Percentiles rank a stretch among this genome's conserved stretches.
phyloP scores from a whole-genome alignment of 2,329 filamentous ascomycete species.

The Fusarium sp. region DNA sequence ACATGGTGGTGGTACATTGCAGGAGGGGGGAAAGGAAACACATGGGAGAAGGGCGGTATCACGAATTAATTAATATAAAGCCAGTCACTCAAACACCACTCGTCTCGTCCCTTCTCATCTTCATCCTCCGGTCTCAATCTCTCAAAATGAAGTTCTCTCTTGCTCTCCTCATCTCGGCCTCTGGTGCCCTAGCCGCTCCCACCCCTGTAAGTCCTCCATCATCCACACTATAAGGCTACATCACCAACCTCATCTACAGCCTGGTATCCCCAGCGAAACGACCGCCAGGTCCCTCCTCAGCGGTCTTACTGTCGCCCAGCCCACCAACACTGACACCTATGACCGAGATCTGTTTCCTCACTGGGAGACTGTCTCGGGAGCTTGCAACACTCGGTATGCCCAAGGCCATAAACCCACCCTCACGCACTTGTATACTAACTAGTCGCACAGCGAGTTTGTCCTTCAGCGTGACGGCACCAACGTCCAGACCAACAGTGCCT shows the following conservation, averaged over 20 bases:
- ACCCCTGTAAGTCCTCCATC: slow-evolving; percentile 37
- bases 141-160: slow-evolving; percentile 47
- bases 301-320: slow-evolving; percentile 65
- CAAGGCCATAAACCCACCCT: too few species aligned
- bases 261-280: slow-evolving; percentile 70
- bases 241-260: slow-evolving; percentile 40
- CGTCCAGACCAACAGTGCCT: slow-evolving; percentile 69
- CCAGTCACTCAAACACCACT: not conserved
- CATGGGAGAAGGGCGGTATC: not conserved
- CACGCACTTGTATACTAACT: slow-evolving; percentile 10
- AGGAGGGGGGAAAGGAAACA: not conserved
- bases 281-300: slow-evolving; percentile 68
- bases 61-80: slow-evolving; percentile 23
- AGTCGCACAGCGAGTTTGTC: slow-evolving; percentile 9
- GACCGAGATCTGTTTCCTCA: slow-evolving; percentile 75
- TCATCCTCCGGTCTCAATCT: not conserved
- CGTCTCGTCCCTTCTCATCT: not conserved
- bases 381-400: slow-evolving; percentile 76
- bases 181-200: slow-evolving; percentile 44
- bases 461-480: slow-evolving; percentile 71
- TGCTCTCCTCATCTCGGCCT: slow-evolving; percentile 38
- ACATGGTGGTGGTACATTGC: not conserved
- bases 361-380: slow-evolving; percentile 73
- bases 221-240: not conserved
- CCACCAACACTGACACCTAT: slow-evolving; percentile 68